phyloP scores from a whole-genome alignment of 495 filamentous ascomycete species.

The Corynascus novoguineensis region DNA sequence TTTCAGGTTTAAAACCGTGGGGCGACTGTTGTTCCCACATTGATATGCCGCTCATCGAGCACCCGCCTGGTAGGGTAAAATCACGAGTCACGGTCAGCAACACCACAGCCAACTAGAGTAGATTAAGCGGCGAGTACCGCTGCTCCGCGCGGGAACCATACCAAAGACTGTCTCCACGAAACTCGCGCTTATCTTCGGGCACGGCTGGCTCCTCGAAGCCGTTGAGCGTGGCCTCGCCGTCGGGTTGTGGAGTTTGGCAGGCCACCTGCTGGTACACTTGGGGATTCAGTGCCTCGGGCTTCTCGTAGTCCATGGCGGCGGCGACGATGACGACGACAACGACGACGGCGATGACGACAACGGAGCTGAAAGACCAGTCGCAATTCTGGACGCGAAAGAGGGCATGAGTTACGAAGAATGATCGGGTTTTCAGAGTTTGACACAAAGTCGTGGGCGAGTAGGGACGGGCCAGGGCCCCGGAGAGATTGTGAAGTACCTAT shows the following conservation, averaged over 20 bases:
- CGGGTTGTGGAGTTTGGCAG: constrained; percentile 19
- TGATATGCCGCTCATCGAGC: constrained; percentile 36
- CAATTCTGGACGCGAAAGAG: too few relatives aligned
- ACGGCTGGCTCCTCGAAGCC: constrained; percentile 26
- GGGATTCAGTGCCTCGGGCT: constrained; percentile 24
- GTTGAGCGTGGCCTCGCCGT: constrained; percentile 27
- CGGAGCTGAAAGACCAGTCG: too few relatives aligned
- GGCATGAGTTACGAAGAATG: too few relatives aligned
- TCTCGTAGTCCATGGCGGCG: constrained; percentile 32
- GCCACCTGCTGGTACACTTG: constrained; percentile 7
- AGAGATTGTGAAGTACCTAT: too few relatives aligned
- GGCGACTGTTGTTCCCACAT: constrained; percentile 18
- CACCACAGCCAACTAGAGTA: background rate
- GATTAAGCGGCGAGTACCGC: background rate
- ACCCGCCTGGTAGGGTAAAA: constrained; percentile 24
- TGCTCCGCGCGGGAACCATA: constrained; percentile 5
- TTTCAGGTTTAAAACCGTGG: background rate
- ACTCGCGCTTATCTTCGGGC: constrained; percentile 26
- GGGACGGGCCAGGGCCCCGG: too few relatives aligned
- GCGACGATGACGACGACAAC: too few relatives aligned
- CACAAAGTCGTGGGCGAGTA: too few relatives aligned
- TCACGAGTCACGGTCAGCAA: background rate
- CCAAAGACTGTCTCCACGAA: constrained; percentile 32
- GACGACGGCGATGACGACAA: too few relatives aligned
- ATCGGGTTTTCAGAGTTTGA: too few relatives aligned